Conservation (phyloP, 2,329 filamentous ascomycete genomes). For the Blastomyces silverae region DNA sequence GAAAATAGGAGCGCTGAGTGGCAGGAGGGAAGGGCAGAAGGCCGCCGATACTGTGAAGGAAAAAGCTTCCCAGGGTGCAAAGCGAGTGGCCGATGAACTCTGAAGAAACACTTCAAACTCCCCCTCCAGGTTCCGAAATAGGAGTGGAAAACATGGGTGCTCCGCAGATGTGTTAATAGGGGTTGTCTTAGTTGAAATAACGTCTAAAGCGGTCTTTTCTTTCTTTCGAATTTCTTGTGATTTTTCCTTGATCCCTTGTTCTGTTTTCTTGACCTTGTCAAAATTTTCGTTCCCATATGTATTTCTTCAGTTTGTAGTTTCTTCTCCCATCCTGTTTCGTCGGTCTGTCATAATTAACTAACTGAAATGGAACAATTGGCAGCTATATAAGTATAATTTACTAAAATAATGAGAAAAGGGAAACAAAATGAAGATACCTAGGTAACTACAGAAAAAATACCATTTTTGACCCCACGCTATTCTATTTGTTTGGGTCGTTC, state of each 20-base stretch:
- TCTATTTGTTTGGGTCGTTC: background rate
- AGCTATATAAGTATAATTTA: background rate
- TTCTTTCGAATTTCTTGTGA: background rate
- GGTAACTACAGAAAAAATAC: background rate
- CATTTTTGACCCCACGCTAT: background rate
- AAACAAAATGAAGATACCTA: background rate
- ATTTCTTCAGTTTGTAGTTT: background rate
- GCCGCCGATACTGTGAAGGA: slow-evolving; percentile 41
- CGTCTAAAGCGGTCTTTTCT: background rate
- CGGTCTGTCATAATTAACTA: background rate
- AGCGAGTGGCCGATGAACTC: background rate
- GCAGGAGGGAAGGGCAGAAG: slow-evolving; percentile 44
- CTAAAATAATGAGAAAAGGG: background rate
- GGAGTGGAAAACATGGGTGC: background rate
- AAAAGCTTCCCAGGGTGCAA: slow-evolving; percentile 29
- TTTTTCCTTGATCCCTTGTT: background rate
- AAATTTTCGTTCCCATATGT: background rate
- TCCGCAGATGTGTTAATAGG: background rate
- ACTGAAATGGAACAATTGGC: background rate
- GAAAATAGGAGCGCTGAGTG: slow-evolving; percentile 44
- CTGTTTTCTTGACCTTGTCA: background rate
- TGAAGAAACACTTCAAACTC: background rate
- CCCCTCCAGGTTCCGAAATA: background rate
- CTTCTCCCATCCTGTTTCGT: background rate
- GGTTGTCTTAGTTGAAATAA: slow-evolving; percentile 12